Evolutionary conservation across 2,329 filamentous ascomycete genomes (phyloP).

Genomic region (Calonectria hongkongensis): DNA sequence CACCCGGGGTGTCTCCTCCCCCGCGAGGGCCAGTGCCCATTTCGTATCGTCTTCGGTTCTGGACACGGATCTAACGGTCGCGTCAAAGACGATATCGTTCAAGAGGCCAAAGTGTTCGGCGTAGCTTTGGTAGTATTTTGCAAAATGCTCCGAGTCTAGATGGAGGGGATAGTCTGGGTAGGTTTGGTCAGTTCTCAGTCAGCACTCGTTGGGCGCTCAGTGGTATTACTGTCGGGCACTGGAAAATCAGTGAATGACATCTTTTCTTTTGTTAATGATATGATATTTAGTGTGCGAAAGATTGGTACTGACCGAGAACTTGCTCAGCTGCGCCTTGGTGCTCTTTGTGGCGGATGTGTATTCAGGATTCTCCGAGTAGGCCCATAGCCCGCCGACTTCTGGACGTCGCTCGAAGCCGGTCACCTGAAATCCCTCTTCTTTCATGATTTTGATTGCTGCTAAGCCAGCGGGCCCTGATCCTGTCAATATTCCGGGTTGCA

Average conservation of each 20-base stretch:
- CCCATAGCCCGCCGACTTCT: slow-evolving; percentile 51
- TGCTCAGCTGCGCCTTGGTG: slow-evolving; percentile 52
- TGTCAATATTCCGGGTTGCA: not conserved
- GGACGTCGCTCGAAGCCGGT: slow-evolving; percentile 51
- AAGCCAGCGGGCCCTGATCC: slow-evolving; percentile 48
- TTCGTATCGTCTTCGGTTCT: slow-evolving; percentile 38
- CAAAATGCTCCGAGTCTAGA: slow-evolving; percentile 39
- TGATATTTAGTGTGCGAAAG: too few species aligned
- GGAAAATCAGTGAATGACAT: slow-evolving; percentile 52
- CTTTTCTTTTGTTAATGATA: slow-evolving; percentile 14
- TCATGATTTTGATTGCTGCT: slow-evolving; percentile 49
- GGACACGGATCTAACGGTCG: slow-evolving; percentile 35
- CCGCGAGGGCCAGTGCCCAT: slow-evolving; percentile 47
- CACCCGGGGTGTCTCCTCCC: slow-evolving; percentile 33
- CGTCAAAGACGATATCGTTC: slow-evolving; percentile 45
- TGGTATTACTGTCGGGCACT: slow-evolving; percentile 45
- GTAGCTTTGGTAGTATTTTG: slow-evolving; percentile 50
- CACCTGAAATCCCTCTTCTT: slow-evolving; percentile 51
- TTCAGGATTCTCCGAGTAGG: slow-evolving; percentile 46
- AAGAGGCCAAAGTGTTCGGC: slow-evolving; percentile 46
- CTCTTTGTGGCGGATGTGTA: slow-evolving; percentile 48
- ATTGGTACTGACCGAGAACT: slow-evolving; percentile 47
- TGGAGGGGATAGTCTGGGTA: slow-evolving; percentile 46
- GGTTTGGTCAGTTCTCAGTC: not conserved
- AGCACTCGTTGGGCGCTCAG: not conserved